These are phyloP conservation scores for Tuber umbilicatum DNA, from an alignment of 495 filamentous ascomycete genomes.

Conservation along the genomic window DNA sequence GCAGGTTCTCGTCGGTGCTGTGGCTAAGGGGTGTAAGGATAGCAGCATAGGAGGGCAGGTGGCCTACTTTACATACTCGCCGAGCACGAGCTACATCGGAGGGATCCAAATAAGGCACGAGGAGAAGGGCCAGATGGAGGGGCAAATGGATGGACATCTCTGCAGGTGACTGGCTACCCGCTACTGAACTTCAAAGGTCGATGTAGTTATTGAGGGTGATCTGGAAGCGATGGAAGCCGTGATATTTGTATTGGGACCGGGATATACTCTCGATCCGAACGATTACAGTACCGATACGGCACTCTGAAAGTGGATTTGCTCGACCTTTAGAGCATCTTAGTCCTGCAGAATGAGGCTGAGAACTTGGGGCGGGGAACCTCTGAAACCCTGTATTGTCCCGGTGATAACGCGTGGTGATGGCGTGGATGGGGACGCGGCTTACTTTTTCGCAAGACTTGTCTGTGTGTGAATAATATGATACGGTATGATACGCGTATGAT, in stretches of 20 bases:
- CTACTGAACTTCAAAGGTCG: neutral
- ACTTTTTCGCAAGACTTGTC: neutral
- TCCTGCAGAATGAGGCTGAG: neutral
- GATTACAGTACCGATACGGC: neutral
- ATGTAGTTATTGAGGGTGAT: neutral
- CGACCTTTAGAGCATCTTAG: neutral
- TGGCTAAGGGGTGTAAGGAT: neutral
- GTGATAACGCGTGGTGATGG: neutral
- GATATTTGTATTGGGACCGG: neutral
- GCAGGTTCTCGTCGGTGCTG: neutral
- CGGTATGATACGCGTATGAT: too few species aligned
- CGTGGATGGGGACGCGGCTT: neutral
- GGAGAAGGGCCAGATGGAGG: conserved; percentile 27
- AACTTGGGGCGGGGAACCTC: neutral
- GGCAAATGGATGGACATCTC: conserved; percentile 8
- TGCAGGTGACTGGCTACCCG: neutral
- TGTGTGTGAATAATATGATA: neutral
- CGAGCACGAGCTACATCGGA: conserved; percentile 20
- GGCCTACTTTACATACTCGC: conserved; percentile 21
- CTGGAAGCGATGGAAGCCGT: neutral
- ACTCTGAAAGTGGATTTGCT: neutral
- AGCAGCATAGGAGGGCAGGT: neutral
- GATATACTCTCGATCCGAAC: neutral
- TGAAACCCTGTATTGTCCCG: neutral
- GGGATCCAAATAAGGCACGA: conserved; percentile 23